Evolutionary conservation across 805 yeast species (phyloP).

Genomic region (Saturnispora dispora): DNA sequence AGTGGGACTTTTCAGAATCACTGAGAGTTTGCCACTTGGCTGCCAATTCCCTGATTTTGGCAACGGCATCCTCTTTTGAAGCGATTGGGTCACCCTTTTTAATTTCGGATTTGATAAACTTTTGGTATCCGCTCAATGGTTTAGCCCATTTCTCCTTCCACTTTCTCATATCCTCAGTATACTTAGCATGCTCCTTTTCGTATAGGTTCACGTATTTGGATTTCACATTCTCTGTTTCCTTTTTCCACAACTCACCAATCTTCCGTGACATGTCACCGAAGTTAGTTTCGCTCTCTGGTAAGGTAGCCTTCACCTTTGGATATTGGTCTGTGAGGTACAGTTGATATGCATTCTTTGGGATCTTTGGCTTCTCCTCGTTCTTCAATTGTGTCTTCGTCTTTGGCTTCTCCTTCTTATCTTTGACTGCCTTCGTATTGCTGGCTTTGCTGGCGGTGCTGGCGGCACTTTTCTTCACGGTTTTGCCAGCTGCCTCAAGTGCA

Average conservation of each 20-base stretch:
- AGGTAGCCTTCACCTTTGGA: constrained; percentile 3
- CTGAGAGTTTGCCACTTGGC: constrained; percentile 18
- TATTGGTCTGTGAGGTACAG: constrained; percentile 14
- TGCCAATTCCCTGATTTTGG: constrained; percentile 16
- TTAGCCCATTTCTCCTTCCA: constrained; percentile 21
- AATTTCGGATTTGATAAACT: constrained; percentile 16
- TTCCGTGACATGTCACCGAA: constrained; percentile 6
- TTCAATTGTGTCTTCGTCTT: constrained; percentile 9
- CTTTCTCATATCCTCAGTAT: constrained; percentile 12
- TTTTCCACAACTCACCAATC: constrained; percentile 17
- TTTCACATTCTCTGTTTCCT: constrained; percentile 14
- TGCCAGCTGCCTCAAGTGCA: background rate
- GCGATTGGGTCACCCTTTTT: constrained; percentile 9
- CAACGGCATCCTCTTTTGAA: constrained; percentile 12
- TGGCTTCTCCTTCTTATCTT: constrained; percentile 8
- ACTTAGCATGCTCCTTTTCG: constrained; percentile 6
- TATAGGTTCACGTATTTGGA: constrained; percentile 10
- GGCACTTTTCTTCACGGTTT: background rate
- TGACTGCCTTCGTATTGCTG: background rate
- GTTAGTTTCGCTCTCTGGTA: background rate
- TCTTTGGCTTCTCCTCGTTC: constrained; percentile 17
- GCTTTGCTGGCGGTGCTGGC: background rate
- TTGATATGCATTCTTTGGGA: constrained; percentile 15
- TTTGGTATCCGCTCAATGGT: constrained; percentile 18
- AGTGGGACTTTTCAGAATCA: constrained; percentile 17